Evolutionary conservation across 495 filamentous ascomycete species (phyloP).

Genomic region (Penicillium maclennaniae): DNA sequence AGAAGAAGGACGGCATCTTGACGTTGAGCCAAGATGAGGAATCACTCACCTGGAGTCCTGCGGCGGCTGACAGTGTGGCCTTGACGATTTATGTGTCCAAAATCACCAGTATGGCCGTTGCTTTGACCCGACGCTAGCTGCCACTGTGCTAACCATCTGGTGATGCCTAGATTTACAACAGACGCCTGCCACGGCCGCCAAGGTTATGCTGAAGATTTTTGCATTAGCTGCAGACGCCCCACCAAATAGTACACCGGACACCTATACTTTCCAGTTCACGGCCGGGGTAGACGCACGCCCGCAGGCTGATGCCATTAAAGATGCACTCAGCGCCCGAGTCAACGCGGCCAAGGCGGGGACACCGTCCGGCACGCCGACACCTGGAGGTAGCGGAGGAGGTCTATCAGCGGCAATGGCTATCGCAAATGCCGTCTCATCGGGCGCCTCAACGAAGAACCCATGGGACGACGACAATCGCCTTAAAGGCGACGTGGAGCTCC

Average conservation of each 20-base stretch:
- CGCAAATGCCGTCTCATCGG: slow-evolving; percentile 50
- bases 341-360: slow-evolving; percentile 59
- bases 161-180: slow-evolving; percentile 68
- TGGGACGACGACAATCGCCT: slow-evolving; percentile 77
- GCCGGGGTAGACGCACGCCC: slow-evolving; percentile 66
- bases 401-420: slow-evolving; percentile 57
- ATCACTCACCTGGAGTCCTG: slow-evolving; percentile 76
- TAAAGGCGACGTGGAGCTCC: slow-evolving; percentile 69
- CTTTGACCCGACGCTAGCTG: neutral
- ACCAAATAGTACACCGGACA: slow-evolving; percentile 52
- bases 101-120: slow-evolving; percentile 65
- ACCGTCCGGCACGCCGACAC: slow-evolving; percentile 30
- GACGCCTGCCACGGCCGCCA: slow-evolving; percentile 73
- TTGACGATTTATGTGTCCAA: slow-evolving; percentile 67
- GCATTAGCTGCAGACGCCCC: slow-evolving; percentile 53
- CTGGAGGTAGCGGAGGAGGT: slow-evolving; percentile 37
- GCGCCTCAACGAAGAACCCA: slow-evolving; percentile 41
- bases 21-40: slow-evolving; percentile 63
- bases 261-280: slow-evolving; percentile 84
- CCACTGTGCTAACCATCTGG: slow-evolving; percentile 5
- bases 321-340: slow-evolving; percentile 72
- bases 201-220: slow-evolving; percentile 89
- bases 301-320: slow-evolving; percentile 81
- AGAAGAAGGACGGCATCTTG: slow-evolving; percentile 92
- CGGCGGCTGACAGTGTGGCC: slow-evolving; percentile 44